phyloP scores from a whole-genome alignment of 106 monocot species.

The Triglochin maritima region DNA sequence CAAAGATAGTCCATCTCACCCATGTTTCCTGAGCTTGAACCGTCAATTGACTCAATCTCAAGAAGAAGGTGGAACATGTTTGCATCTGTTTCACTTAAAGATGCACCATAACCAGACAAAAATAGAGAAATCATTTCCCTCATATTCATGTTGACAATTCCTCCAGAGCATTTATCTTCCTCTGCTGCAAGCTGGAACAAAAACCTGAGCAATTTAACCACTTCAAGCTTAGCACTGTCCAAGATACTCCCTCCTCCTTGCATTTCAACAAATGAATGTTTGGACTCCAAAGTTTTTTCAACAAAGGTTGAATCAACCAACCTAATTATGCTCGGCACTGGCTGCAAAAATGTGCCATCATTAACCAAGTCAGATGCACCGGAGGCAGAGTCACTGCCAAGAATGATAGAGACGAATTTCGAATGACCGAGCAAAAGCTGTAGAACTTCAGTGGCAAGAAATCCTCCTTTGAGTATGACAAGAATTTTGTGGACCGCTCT shows the following conservation, averaged over 20 bases:
- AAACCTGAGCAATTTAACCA: constrained; percentile 73
- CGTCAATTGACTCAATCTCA: constrained; percentile 52
- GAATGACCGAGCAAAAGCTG: constrained; percentile 74
- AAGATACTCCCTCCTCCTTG: not conserved
- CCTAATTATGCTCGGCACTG: constrained; percentile 61
- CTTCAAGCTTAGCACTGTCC: constrained; percentile 48
- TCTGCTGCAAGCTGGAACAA: constrained; percentile 31
- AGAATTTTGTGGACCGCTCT: constrained; percentile 58
- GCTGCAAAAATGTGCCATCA: constrained; percentile 47
- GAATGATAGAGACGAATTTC: constrained; percentile 42
- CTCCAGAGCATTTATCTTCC: constrained; percentile 11
- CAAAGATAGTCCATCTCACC: constrained; percentile 70
- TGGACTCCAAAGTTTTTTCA: not conserved
- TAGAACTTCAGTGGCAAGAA: constrained; percentile 41
- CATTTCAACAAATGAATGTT: constrained; percentile 1
- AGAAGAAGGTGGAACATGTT: constrained; percentile 61
- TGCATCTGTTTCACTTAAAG: constrained; percentile 52
- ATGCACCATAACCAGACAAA: constrained; percentile 73
- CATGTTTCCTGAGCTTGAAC: constrained; percentile 29
- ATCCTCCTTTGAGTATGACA: constrained; percentile 29
- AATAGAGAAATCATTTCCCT: constrained; percentile 70
- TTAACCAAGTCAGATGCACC: constrained; percentile 24
- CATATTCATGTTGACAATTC: constrained; percentile 18
- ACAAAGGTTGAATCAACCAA: constrained; percentile 21
- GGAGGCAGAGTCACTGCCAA: constrained; percentile 8